phyloP scores from a whole-genome alignment of 805 yeast species.

The Teunomyces stri region DNA sequence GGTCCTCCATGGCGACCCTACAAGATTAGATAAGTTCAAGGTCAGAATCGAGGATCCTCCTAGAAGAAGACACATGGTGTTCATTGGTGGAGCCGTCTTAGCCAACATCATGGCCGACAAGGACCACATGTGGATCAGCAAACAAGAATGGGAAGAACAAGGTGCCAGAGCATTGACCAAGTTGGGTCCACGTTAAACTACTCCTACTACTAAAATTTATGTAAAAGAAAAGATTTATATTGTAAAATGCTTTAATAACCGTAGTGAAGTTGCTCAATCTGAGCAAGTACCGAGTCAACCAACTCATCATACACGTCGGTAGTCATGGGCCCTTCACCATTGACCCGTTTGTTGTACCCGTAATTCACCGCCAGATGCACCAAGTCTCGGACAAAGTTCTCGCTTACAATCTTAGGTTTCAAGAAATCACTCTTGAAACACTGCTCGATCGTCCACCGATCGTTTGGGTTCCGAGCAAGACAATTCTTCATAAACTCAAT shows the following conservation, averaged over 20 bases:
- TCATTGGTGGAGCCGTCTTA: slow-evolving; percentile 96
- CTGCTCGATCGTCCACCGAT: slow-evolving; percentile 62
- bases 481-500: slow-evolving; percentile 73
- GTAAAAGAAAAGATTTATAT: not conserved
- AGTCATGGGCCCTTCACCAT: slow-evolving; percentile 37
- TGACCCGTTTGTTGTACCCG: slow-evolving; percentile 49
- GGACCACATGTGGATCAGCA: slow-evolving; percentile 96
- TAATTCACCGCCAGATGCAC: slow-evolving; percentile 74
- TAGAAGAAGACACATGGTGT: slow-evolving; percentile 97
- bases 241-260: slow-evolving; percentile 14
- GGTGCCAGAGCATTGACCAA: slow-evolving; percentile 83
- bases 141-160: slow-evolving; percentile 96
- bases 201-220: not conserved
- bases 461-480: slow-evolving; percentile 64
- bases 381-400: slow-evolving; percentile 62
- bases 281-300: slow-evolving; percentile 54
- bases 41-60: slow-evolving; percentile 98
- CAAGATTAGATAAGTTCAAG: slow-evolving; percentile 86
- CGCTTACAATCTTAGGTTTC: slow-evolving; percentile 70
- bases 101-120: slow-evolving; percentile 98
- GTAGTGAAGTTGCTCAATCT: slow-evolving; percentile 40
- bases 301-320: slow-evolving; percentile 41
- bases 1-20: slow-evolving; percentile 82
- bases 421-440: slow-evolving; percentile 64
- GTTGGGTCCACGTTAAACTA: slow-evolving; percentile 79